Evolutionary conservation across 441 rosid species (phyloP).

Genomic region (Croton laevigatus): DNA sequence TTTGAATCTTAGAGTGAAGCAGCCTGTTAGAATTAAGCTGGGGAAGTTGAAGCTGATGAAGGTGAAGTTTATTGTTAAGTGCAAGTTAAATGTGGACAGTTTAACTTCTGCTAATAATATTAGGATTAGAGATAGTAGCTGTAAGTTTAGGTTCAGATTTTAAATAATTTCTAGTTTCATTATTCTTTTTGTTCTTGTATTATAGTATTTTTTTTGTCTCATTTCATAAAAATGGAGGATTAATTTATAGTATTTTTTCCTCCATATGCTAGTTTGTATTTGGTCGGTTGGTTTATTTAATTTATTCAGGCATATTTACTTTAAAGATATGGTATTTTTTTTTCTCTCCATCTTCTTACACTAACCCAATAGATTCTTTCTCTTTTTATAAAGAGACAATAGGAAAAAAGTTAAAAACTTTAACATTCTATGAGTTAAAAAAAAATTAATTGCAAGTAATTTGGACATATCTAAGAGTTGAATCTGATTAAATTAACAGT

Average conservation of each 20-base stretch:
- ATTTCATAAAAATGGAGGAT: background rate
- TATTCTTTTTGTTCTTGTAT: constrained; percentile 12
- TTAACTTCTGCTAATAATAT: constrained; percentile 44
- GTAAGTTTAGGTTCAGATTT: constrained; percentile 61
- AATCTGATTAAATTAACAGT: too few species aligned
- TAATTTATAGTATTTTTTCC: background rate
- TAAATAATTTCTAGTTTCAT: constrained; percentile 34
- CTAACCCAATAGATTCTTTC: too few species aligned
- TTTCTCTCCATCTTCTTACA: too few species aligned
- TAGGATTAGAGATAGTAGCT: constrained; percentile 54
- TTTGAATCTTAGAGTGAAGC: constrained; percentile 59
- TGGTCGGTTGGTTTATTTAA: background rate
- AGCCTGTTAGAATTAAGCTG: constrained; percentile 79
- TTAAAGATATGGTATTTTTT: too few species aligned
- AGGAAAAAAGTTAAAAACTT: too few species aligned
- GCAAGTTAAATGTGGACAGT: constrained; percentile 53
- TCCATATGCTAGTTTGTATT: background rate
- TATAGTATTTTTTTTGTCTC: background rate
- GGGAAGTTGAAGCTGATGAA: constrained; percentile 71
- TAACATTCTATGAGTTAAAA: too few species aligned
- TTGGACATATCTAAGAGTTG: too few species aligned
- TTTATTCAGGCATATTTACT: background rate
- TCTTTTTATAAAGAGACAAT: too few species aligned
- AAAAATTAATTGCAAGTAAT: too few species aligned
- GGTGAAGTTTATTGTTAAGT: constrained; percentile 59